A percentile compares a stretch with the other conserved stretches of the same genome.
phyloP scores from a whole-genome alignment of 108 stramenopile species.

The Seminavis robusta region DNA sequence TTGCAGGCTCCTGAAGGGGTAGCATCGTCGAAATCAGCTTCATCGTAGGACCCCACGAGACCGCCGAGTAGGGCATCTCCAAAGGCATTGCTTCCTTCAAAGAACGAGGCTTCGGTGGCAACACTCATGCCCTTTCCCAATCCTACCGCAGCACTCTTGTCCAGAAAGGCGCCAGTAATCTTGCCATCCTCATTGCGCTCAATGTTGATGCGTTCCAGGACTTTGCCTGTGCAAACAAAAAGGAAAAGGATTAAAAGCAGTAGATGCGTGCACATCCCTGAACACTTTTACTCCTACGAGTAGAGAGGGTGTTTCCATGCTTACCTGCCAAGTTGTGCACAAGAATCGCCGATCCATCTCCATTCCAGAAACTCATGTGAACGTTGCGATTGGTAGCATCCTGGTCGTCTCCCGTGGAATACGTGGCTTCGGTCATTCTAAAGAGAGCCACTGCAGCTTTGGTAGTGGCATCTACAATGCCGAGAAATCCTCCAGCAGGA shows the following conservation, averaged over 20 bases:
- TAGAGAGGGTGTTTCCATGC: too few species aligned
- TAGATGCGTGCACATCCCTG: too few species aligned
- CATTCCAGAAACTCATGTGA: conserved; percentile 31
- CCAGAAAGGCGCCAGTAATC: conserved; percentile 14
- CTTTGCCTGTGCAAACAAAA: too few species aligned
- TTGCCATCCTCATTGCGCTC: conserved; percentile 6
- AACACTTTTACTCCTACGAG: too few species aligned
- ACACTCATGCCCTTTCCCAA: conserved; percentile 12
- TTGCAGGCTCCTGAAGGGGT: conserved; percentile 26
- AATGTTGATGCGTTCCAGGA: conserved; percentile 29
- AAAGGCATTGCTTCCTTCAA: conserved; percentile 20
- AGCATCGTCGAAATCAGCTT: conserved; percentile 10
- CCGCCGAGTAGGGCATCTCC: conserved; percentile 16
- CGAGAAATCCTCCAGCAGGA: conserved; percentile 15
- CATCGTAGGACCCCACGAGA: conserved; percentile 13
- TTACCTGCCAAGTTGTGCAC: conserved; percentile 19
- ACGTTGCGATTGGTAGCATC: conserved; percentile 1
- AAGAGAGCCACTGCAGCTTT: conserved; percentile 32
- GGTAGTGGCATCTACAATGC: conserved; percentile 18
- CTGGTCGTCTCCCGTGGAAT: background rate
- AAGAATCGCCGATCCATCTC: conserved; percentile 17
- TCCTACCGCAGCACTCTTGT: conserved; percentile 19
- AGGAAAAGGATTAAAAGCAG: too few species aligned
- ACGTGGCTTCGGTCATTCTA: conserved; percentile 8
- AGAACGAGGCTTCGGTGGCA: conserved; percentile 15